Percentiles rank a stretch among this genome's conserved stretches.
Conservation (phyloP, 2,329 filamentous ascomycete genomes). For the Tolypocladium pustulatum region DNA sequence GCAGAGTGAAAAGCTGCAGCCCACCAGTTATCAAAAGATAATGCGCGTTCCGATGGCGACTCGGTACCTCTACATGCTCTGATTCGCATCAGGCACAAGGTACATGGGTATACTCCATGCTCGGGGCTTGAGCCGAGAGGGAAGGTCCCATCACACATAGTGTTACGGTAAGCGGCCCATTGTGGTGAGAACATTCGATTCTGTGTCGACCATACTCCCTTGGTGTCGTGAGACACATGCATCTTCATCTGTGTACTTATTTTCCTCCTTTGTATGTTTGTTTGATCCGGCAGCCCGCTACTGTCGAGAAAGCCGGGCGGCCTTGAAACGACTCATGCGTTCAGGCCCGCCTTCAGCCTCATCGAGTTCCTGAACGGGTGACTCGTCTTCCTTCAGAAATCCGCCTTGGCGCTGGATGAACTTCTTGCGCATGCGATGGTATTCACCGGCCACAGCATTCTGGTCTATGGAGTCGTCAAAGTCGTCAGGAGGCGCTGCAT, state of each 20-base stretch:
- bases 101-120: background rate
- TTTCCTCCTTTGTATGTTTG: background rate
- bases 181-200: conserved; percentile 17
- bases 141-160: background rate
- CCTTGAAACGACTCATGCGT: conserved; percentile 64
- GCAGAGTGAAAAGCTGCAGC: conserved; percentile 43
- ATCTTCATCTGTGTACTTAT: background rate
- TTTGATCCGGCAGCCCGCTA: conserved; percentile 18
- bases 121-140: background rate
- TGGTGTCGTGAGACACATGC: background rate
- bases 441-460: conserved; percentile 71
- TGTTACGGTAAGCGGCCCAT: conserved; percentile 8
- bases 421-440: conserved; percentile 71
- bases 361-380: conserved; percentile 55
- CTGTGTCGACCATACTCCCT: conserved; percentile 10
- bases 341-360: conserved; percentile 53
- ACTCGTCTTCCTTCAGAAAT: conserved; percentile 63
- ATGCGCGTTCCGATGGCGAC: conserved; percentile 16
- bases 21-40: conserved; percentile 39
- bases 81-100: conserved; percentile 1
- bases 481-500: conserved; percentile 42
- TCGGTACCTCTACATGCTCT: background rate
- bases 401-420: conserved; percentile 78
- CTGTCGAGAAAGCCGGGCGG: conserved; percentile 50
- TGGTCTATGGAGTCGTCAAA: conserved; percentile 60